Percentiles rank a stretch among this genome's conserved stretches.
phyloP scores from a whole-genome alignment of 257 asterid genomes.

The Nemophila menziesii region DNA sequence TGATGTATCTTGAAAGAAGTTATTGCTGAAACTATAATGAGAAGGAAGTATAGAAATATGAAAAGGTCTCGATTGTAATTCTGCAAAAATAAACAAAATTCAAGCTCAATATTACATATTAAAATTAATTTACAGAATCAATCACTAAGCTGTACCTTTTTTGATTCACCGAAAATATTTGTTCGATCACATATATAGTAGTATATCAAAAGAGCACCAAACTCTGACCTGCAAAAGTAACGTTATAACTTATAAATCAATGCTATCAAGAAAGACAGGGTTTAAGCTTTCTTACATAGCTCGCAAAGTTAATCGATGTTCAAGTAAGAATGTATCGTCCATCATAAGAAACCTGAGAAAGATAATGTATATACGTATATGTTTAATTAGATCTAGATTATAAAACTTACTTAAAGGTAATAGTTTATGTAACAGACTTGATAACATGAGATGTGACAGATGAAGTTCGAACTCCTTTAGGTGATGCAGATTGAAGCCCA shows the following conservation, averaged over 20 bases:
- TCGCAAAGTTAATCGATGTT: constrained; percentile 65
- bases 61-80: constrained; percentile 76
- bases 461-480: constrained; percentile 34
- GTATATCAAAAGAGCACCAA: constrained; percentile 69
- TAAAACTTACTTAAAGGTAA: not conserved
- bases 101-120: constrained; percentile 1
- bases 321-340: constrained; percentile 72
- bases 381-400: constrained; percentile 7
- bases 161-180: constrained; percentile 69
- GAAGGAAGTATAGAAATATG: constrained; percentile 82
- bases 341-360: constrained; percentile 55
- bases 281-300: constrained; percentile 47
- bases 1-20: constrained; percentile 81
- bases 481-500: constrained; percentile 48
- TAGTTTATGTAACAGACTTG: constrained; percentile 30
- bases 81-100: constrained; percentile 33
- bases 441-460: constrained; percentile 44
- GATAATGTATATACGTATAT: constrained; percentile 2
- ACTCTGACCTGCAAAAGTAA: constrained; percentile 53
- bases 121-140: not conserved
- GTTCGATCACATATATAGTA: constrained; percentile 81
- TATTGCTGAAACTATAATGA: constrained; percentile 70
- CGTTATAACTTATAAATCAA: not conserved
- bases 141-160: constrained; percentile 37
- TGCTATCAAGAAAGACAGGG: not conserved